phyloP scores from a whole-genome alignment of 768 basidiomycete species.

The Mycena albidolilacea region DNA sequence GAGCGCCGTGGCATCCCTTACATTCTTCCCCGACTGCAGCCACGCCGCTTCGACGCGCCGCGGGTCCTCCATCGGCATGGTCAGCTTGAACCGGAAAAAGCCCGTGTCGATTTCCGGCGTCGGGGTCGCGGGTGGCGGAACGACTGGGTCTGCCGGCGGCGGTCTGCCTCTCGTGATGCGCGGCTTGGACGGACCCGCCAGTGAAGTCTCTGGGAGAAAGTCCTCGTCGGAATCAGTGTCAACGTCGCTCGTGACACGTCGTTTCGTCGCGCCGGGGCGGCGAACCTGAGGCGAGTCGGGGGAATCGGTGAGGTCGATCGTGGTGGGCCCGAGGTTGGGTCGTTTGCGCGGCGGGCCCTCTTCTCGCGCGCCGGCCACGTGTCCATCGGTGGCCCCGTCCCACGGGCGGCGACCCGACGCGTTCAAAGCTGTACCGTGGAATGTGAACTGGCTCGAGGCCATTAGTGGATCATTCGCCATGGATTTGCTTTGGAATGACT shows the following conservation, averaged over 20 bases:
- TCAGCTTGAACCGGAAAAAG: conserved; percentile 75
- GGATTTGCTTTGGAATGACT: conserved; percentile 49
- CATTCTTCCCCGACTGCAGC: conserved; percentile 73
- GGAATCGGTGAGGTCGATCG: conserved; percentile 57
- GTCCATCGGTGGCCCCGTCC: conserved; percentile 52
- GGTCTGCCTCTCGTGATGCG: conserved; percentile 69
- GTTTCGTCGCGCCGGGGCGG: conserved; percentile 62
- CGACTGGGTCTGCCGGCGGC: conserved; percentile 39
- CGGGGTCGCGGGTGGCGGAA: conserved; percentile 44
- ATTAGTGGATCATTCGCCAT: conserved; percentile 65
- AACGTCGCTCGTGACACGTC: conserved; percentile 54
- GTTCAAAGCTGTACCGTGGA: conserved; percentile 58
- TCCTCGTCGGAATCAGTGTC: conserved; percentile 80
- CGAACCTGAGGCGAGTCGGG: conserved; percentile 75
- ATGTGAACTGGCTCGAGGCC: conserved; percentile 71
- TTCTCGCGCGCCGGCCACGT: conserved; percentile 60
- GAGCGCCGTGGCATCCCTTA: conserved; percentile 70
- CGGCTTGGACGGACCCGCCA: conserved; percentile 62
- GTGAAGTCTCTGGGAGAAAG: conserved; percentile 66
- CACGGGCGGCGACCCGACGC: conserved; percentile 68
- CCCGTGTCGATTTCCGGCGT: conserved; percentile 50
- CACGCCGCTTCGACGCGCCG: conserved; percentile 75
- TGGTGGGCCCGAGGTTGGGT: conserved; percentile 68
- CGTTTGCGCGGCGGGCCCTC: conserved; percentile 83
- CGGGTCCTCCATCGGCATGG: conserved; percentile 66